These are phyloP conservation scores for Echinosophora koreensis DNA, from an alignment of 306 rosid species.

Conservation along the genomic window DNA sequence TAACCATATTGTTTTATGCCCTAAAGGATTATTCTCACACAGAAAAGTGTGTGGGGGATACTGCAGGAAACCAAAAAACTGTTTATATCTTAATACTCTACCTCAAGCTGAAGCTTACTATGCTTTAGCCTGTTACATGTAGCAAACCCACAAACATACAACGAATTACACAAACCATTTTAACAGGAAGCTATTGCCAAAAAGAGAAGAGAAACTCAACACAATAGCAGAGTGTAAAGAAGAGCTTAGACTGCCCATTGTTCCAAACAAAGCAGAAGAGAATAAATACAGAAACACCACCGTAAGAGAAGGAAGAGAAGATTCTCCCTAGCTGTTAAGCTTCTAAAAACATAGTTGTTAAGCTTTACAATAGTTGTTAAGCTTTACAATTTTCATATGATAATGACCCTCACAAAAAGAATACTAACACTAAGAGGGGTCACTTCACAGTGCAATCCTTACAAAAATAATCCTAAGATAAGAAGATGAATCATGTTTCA, in stretches of 20 bases:
- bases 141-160: background rate
- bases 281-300: conserved; percentile 4
- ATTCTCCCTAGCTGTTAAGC: background rate
- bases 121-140: conserved; percentile 23
- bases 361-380: too few relatives aligned
- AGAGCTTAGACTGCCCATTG: background rate
- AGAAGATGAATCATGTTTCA: too few relatives aligned
- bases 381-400: too few relatives aligned
- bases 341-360: too few relatives aligned
- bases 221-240: background rate
- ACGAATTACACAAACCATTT: conserved; percentile 6
- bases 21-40: background rate
- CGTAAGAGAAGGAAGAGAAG: conserved; percentile 5
- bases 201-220: conserved; percentile 20
- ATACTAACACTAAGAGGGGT: too few relatives aligned
- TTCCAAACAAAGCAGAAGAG: background rate
- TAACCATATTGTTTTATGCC: background rate
- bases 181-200: conserved; percentile 1
- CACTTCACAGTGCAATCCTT: too few relatives aligned
- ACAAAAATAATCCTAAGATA: too few relatives aligned
- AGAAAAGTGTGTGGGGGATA: background rate
- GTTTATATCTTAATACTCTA: background rate
- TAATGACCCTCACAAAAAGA: too few relatives aligned
- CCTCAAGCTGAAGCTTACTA: conserved; percentile 10
- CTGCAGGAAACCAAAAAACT: background rate